Evolutionary conservation across 2,329 filamentous ascomycete species (phyloP).

Genomic region (Trichoderma endophyticum): DNA sequence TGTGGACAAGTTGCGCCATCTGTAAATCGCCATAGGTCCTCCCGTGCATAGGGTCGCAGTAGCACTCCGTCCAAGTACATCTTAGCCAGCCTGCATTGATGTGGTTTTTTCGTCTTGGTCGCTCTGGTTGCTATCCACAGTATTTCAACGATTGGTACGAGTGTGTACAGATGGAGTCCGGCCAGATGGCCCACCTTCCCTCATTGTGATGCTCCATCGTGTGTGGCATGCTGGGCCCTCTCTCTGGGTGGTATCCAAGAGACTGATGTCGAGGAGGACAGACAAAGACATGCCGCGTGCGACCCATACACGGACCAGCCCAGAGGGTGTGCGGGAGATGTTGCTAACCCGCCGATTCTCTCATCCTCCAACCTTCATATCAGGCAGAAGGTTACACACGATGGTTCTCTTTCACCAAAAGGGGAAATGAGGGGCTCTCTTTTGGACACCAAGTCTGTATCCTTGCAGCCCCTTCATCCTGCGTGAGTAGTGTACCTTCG

Average conservation of each 20-base stretch:
- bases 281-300: neutral
- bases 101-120: neutral
- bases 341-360: neutral
- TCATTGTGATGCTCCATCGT: neutral
- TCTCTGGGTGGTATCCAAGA: neutral
- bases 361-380: neutral
- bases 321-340: neutral
- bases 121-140: neutral
- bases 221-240: neutral
- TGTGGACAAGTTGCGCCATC: neutral
- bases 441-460: neutral
- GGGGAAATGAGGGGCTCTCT: neutral
- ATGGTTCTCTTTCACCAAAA: neutral
- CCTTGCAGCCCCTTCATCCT: neutral
- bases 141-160: neutral
- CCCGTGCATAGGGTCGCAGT: conserved; percentile 4
- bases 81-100: neutral
- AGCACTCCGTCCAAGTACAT: neutral
- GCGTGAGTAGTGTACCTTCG: neutral
- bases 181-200: neutral
- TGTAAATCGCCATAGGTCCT: neutral
- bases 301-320: neutral
- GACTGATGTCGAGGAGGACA: neutral
- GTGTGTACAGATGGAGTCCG: neutral
- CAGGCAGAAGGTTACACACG: neutral